Evolutionary conservation across 257 asterid genomes (phyloP).

Genomic region (Solanum chmielewskii): DNA sequence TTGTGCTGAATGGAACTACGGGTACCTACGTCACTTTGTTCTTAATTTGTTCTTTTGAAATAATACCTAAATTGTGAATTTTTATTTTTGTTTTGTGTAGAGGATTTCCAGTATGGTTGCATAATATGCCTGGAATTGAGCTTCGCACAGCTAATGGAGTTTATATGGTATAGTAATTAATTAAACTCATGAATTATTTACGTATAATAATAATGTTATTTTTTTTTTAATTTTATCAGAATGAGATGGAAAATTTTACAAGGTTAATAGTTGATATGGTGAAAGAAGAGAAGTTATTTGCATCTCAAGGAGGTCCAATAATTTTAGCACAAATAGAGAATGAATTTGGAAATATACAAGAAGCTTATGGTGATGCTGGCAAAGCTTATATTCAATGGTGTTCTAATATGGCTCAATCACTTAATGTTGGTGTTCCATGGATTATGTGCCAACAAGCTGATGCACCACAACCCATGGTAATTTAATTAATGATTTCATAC

Average conservation of each 20-base stretch:
- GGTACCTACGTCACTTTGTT: constrained; percentile 22
- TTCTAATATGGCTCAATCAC: constrained; percentile 45
- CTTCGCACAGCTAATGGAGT: constrained; percentile 48
- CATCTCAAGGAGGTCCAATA: constrained; percentile 89
- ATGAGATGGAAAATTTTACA: constrained; percentile 69
- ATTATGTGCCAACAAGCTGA: constrained; percentile 69
- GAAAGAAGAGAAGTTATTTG: constrained; percentile 58
- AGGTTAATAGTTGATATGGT: constrained; percentile 52
- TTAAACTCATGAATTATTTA: neutral
- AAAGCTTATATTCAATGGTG: constrained; percentile 58
- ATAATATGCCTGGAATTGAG: constrained; percentile 41
- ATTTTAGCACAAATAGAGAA: constrained; percentile 77
- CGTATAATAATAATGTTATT: neutral
- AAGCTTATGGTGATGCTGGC: constrained; percentile 57
- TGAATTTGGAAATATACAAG: constrained; percentile 61
- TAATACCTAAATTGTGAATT: no score
- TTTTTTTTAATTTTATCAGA: constrained; percentile 13
- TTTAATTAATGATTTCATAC: neutral
- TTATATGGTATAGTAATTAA: constrained; percentile 29
- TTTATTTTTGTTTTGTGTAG: neutral
- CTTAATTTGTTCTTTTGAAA: no score
- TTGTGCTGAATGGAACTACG: constrained; percentile 86
- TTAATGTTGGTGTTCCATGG: constrained; percentile 74
- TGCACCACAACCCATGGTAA: constrained; percentile 63
- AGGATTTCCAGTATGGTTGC: constrained; percentile 80